These are phyloP conservation scores for Brasenia schreberi DNA, from an alignment of 164 flowering plant genomes.

Conservation along the genomic window DNA sequence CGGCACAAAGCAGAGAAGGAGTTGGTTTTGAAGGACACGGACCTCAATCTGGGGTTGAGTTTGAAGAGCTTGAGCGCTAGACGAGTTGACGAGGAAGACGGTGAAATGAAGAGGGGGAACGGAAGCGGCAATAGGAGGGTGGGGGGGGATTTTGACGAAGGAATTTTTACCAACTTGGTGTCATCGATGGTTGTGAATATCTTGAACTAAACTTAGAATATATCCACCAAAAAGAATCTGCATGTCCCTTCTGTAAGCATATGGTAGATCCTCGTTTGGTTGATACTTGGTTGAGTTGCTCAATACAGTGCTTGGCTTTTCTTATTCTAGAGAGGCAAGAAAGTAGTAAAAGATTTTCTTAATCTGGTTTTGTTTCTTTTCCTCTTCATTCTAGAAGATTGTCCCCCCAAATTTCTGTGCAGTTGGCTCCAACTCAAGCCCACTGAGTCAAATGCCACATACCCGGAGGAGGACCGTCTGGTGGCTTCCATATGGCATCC, in stretches of 20 bases:
- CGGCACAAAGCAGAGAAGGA: conserved; percentile 8
- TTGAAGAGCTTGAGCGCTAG: conserved; percentile 15
- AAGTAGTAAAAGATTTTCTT: not conserved
- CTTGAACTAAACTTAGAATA: not conserved
- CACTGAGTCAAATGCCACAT: not conserved
- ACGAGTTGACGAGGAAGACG: not conserved
- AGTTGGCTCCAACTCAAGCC: not conserved
- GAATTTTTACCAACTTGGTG: conserved; percentile 19
- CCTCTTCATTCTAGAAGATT: not conserved
- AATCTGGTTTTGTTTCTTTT: not conserved
- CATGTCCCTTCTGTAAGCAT: not conserved
- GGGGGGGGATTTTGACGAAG: conserved; percentile 52
- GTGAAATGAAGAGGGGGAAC: conserved; percentile 2
- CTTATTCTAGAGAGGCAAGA: not conserved
- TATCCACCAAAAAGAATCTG: not conserved
- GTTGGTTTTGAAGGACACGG: conserved; percentile 6
- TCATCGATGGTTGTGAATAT: not conserved
- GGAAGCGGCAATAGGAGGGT: conserved; percentile 19
- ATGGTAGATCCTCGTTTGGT: not conserved
- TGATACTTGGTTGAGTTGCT: not conserved
- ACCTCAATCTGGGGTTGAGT: conserved; percentile 21
- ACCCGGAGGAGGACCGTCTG: not conserved
- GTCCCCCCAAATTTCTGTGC: not conserved
- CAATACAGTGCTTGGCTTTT: not conserved
- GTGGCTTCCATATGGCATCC: not conserved